phyloP scores from a whole-genome alignment of 371 early-diverging fungal species.

The Batkoa obscura region DNA sequence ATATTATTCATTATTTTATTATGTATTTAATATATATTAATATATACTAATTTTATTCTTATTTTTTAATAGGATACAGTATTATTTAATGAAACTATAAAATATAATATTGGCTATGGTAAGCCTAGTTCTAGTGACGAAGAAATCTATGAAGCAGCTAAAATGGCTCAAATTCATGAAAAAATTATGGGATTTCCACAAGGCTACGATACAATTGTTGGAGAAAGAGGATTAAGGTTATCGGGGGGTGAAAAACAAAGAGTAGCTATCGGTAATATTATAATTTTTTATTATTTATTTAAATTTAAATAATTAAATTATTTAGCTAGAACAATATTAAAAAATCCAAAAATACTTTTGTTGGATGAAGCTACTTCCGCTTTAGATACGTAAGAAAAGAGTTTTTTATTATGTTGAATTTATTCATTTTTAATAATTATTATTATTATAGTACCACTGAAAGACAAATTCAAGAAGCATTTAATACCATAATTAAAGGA shows the following conservation, averaged over 20 bases:
- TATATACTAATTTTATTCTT: no score
- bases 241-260: conserved; percentile 91
- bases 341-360: conserved; percentile 52
- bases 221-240: conserved; percentile 79
- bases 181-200: conserved; percentile 27
- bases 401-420: no score
- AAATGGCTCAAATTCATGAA: conserved; percentile 30
- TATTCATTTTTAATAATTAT: no score
- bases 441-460: conserved; percentile 38
- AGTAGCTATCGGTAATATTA: conserved; percentile 66
- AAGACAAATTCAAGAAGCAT: conserved; percentile 48
- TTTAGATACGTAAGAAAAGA: conserved; percentile 10
- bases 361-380: conserved; percentile 45
- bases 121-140: conserved; percentile 27
- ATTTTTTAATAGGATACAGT: conserved; percentile 30
- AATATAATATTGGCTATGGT: conserved; percentile 58
- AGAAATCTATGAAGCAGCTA: conserved; percentile 33
- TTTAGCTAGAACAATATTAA: conserved; percentile 59
- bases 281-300: no score
- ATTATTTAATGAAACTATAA: conserved; percentile 60
- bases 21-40: no score
- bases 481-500: conserved; percentile 39
- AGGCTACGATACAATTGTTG: conserved; percentile 80
- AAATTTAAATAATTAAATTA: background rate
- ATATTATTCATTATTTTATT: no score